A percentile compares a stretch with the other conserved stretches of the same genome.
phyloP scores from a whole-genome alignment of 805 yeast species.

The Teunomyces pallodes region DNA sequence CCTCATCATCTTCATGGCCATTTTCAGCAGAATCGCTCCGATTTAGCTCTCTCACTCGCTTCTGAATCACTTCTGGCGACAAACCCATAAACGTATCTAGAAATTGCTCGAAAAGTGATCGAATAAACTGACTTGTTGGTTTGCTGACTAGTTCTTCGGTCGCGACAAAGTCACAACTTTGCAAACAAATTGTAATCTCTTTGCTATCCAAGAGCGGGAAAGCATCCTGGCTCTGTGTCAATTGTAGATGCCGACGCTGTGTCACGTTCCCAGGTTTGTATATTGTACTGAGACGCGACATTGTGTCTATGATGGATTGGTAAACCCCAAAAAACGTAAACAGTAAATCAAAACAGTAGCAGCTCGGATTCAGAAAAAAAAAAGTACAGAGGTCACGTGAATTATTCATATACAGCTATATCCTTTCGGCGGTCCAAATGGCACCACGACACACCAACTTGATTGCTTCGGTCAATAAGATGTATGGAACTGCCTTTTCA shows the following conservation, averaged over 20 bases:
- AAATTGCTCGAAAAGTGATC: constrained; percentile 56
- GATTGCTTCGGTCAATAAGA: constrained; percentile 82
- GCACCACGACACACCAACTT: constrained; percentile 84
- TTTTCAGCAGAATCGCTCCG: constrained; percentile 6
- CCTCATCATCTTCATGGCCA: constrained; percentile 13
- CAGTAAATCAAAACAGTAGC: constrained; percentile 2
- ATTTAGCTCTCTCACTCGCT: constrained; percentile 15
- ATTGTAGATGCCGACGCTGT: constrained; percentile 16
- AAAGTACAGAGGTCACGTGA: neutral
- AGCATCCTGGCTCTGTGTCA: constrained; percentile 39
- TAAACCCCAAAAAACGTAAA: constrained; percentile 1
- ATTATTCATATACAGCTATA: constrained; percentile 35
- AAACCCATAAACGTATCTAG: constrained; percentile 60
- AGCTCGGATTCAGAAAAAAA: neutral
- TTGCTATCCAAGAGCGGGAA: constrained; percentile 62
- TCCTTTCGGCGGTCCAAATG: constrained; percentile 84
- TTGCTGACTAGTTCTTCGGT: constrained; percentile 56
- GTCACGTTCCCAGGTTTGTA: constrained; percentile 23
- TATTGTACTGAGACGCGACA: constrained; percentile 33
- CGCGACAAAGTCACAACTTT: constrained; percentile 59
- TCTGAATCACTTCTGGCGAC: constrained; percentile 28
- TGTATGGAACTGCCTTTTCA: constrained; percentile 88
- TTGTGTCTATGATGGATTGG: constrained; percentile 5
- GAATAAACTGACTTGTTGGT: constrained; percentile 58
- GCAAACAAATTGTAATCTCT: constrained; percentile 58